Evolutionary conservation across 176 grass and related monocot genomes (phyloP).

Genomic region (Areca catechu): DNA sequence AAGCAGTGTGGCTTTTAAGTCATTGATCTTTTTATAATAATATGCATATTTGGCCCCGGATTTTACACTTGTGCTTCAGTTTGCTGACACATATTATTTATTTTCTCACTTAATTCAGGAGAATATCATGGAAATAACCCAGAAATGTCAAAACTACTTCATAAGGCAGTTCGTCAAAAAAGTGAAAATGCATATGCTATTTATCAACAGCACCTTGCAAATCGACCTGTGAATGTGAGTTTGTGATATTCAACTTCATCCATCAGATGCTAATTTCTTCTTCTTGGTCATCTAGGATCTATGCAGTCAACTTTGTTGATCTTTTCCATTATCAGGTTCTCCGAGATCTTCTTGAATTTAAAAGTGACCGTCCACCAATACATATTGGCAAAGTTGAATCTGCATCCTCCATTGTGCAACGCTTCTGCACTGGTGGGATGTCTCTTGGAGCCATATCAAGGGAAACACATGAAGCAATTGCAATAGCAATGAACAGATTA

Average conservation of each 20-base stretch:
- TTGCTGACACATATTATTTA: background rate
- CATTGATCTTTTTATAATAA: too few species aligned
- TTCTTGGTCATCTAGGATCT: background rate
- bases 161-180: conserved; percentile 93
- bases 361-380: conserved; percentile 56
- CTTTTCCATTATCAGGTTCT: conserved; percentile 56
- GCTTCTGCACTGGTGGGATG: conserved; percentile 99
- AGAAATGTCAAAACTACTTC: conserved; percentile 98
- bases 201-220: conserved; percentile 98
- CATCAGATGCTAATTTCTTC: conserved; percentile 1
- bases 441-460: conserved; percentile 99
- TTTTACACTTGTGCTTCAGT: too few species aligned
- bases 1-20: too few species aligned
- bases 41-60: too few species aligned
- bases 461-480: conserved; percentile 99
- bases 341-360: conserved; percentile 94
- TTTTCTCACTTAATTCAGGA: conserved; percentile 34
- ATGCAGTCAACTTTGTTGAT: background rate
- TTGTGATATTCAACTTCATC: conserved; percentile 21
- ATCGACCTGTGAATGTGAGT: conserved; percentile 96
- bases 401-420: conserved; percentile 84
- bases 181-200: conserved; percentile 89
- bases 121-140: conserved; percentile 99
- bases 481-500: conserved; percentile 98
- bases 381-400: conserved; percentile 97